Evolutionary conservation across 495 filamentous ascomycete species (phyloP).

Genomic region (Daldinia decipiens): DNA sequence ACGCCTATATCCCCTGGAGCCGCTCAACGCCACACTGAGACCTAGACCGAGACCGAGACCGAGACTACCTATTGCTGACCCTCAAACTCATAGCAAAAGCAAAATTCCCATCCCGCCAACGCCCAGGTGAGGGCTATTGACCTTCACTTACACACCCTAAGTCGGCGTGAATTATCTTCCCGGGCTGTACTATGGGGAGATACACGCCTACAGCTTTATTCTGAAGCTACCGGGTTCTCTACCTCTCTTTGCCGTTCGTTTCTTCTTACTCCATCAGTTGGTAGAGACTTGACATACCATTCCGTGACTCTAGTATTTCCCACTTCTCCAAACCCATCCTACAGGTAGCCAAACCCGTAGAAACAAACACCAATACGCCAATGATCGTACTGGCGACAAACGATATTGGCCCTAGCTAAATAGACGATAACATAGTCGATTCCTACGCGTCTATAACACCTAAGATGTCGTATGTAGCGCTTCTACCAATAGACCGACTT

Average conservation of each 20-base stretch:
- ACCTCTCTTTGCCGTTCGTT: not conserved
- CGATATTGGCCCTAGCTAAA: not conserved
- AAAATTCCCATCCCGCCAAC: not conserved
- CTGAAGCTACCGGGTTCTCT: not conserved
- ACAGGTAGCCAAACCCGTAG: constrained; percentile 9
- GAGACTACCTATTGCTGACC: not conserved
- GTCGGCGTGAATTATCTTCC: not conserved
- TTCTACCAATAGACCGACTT: not conserved
- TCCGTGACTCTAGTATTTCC: not conserved
- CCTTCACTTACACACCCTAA: not conserved
- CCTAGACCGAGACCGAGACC: not conserved
- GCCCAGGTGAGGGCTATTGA: not conserved
- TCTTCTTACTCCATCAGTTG: not conserved
- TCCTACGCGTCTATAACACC: constrained; percentile 12
- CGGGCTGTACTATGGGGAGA: not conserved
- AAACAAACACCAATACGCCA: constrained; percentile 5
- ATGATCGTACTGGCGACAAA: not conserved
- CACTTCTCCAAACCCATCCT: constrained; percentile 10
- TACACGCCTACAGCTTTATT: not conserved
- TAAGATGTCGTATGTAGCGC: not conserved
- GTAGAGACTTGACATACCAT: not conserved
- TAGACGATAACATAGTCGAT: not conserved
- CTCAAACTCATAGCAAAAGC: constrained; percentile 4
- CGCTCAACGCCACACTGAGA: not conserved
- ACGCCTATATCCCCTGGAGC: not conserved